phyloP scores from a whole-genome alignment of 306 rosid species.

The Fagus sylvatica region DNA sequence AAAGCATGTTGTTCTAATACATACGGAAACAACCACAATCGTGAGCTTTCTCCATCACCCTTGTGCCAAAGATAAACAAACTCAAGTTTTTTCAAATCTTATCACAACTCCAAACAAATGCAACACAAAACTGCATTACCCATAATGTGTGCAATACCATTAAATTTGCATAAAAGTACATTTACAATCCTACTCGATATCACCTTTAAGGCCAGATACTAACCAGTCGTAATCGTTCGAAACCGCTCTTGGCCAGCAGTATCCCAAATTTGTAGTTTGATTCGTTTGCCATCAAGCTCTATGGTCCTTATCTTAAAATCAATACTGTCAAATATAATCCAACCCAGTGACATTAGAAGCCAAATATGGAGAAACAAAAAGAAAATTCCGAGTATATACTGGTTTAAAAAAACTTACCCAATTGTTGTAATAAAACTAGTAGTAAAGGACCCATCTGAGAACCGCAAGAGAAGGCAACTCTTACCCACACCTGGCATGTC shows the following conservation, averaged over 20 bases:
- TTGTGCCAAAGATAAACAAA: not conserved
- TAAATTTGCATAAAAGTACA: not conserved
- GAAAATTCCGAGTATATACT: not conserved
- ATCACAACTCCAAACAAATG: not conserved
- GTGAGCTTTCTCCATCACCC: not conserved
- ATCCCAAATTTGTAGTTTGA: slow-evolving; percentile 98
- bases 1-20: not conserved
- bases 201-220: slow-evolving; percentile 29
- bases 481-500: slow-evolving; percentile 84
- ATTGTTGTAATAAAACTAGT: slow-evolving; percentile 95
- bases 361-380: slow-evolving; percentile 11
- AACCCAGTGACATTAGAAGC: slow-evolving; percentile 30
- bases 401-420: slow-evolving; percentile 53
- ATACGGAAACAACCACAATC: not conserved
- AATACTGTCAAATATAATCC: slow-evolving; percentile 54
- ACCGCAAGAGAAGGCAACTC: slow-evolving; percentile 97
- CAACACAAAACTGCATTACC: not conserved
- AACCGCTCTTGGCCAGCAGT: slow-evolving; percentile 97
- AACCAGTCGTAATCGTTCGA: slow-evolving; percentile 95
- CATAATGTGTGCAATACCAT: not conserved
- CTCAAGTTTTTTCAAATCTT: not conserved
- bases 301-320: slow-evolving; percentile 98
- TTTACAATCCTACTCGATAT: slow-evolving; percentile 1
- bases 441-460: slow-evolving; percentile 95
- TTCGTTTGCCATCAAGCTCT: slow-evolving; percentile 90